Evolutionary conservation across 2,329 filamentous ascomycete genomes (phyloP).

Genomic region (Verticillium nubilum): DNA sequence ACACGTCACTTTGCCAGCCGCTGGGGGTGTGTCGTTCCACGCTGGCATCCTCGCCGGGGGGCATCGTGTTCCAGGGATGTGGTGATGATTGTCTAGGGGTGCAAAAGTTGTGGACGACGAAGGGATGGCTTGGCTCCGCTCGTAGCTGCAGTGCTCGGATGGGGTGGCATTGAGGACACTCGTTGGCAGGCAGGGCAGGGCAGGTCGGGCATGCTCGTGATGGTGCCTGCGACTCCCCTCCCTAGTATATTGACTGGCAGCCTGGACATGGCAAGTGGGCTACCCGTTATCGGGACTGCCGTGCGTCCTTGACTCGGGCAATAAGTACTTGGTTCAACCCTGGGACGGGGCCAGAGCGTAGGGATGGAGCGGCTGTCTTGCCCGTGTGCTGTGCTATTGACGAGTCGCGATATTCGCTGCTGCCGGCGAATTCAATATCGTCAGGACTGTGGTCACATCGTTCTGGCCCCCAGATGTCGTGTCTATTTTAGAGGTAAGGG

Average conservation of each 20-base stretch:
- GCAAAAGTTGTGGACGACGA: background rate
- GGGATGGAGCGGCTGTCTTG: background rate
- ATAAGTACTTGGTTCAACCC: background rate
- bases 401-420: background rate
- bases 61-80: too few species aligned
- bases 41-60: too few species aligned
- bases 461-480: background rate
- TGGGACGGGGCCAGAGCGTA: background rate
- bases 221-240: background rate
- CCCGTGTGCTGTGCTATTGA: background rate
- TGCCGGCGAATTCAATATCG: background rate
- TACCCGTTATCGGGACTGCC: background rate
- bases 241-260: background rate
- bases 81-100: background rate
- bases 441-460: background rate
- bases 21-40: background rate
- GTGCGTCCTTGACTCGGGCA: background rate
- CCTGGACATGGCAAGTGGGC: background rate
- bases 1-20: background rate
- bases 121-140: background rate
- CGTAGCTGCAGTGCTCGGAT: background rate
- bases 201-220: background rate
- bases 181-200: background rate
- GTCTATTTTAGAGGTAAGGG: background rate
- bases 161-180: background rate